phyloP scores from a whole-genome alignment of 225 moss, liverwort and hornwort species.

The Takakia lepidozioides region DNA sequence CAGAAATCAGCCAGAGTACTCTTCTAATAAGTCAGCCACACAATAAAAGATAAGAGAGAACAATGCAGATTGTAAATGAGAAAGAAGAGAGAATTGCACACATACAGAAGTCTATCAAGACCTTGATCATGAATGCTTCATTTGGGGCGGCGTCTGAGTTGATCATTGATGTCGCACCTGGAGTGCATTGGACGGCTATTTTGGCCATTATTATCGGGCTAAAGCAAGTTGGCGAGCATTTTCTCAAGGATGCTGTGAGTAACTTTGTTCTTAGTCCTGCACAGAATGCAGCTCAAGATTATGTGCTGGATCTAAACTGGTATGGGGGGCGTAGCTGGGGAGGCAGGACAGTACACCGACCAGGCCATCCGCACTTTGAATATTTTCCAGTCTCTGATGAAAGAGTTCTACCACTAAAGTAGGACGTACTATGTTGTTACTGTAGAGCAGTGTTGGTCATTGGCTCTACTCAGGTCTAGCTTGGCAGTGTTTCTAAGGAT shows the following conservation, averaged over 20 bases:
- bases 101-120: constrained; percentile 27
- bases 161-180: constrained; percentile 44
- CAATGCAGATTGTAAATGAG: constrained; percentile 38
- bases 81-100: constrained; percentile 33
- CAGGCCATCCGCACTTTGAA: constrained; percentile 52
- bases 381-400: constrained; percentile 39
- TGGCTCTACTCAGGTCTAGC: not conserved
- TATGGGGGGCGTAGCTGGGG: constrained; percentile 24
- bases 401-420: constrained; percentile 40
- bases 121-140: constrained; percentile 32
- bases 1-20: too few relatives aligned
- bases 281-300: constrained; percentile 18
- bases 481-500: not conserved
- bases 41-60: too few relatives aligned
- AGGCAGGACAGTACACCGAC: constrained; percentile 39
- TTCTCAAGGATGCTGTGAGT: constrained; percentile 26
- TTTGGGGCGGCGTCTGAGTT: constrained; percentile 48
- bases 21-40: too few relatives aligned
- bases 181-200: constrained; percentile 46
- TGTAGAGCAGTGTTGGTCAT: not conserved
- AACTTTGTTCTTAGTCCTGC: constrained; percentile 26
- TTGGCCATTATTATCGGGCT: constrained; percentile 45
- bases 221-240: constrained; percentile 41
- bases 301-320: constrained; percentile 15
- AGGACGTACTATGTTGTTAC: not conserved